Base-by-base conservation (phyloP, 2,329 filamentous ascomycete species). In the Talaromyces sp. region DNA sequence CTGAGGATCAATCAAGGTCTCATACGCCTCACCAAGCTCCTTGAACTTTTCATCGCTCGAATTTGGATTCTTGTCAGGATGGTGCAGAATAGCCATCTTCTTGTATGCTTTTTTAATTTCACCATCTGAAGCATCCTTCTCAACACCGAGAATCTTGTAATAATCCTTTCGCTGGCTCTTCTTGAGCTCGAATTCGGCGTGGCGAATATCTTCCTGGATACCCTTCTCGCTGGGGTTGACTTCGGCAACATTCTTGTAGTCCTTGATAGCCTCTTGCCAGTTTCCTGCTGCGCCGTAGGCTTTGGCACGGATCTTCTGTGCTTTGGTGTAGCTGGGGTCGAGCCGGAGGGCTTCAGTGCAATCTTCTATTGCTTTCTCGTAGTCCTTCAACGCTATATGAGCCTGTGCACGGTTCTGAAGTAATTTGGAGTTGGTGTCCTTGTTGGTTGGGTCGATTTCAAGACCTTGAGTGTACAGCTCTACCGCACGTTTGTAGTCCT, bases 131-230 rank as follows among this genome's bases (percentile, higher is more conserved):
- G 93, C 93, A 68, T 93, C 90, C 84, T 97, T 98, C 65, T 90
- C 83, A 9, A 99, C 82, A 6, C 89, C 91, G 62, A 99, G 87
- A 70, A 98, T 97, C 86, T 97, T 97, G 84, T 99, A 99, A 82
- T 97, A 98, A 75, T 99, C 95, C 80, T 99, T 99, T 68, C 95
- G 86, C 80, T 94, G 90, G 77, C 90, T 91, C 89, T 98, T 98
- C 88, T 99, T 99, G 68, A 98, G 83, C 81, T 99, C 95, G 31
- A 97, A 83, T 81, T 99, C 94, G 1, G 94, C 95, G 72, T 89
- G 91, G 65, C 91, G 89, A 52, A 98, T 87, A 73, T 99, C 95
- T 78, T 91, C 93, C 61, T 86, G 84, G 67, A 98, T 89, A 15
- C 85, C 87, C 49, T 89, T 87, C 77, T 99, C 95, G 68, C 89